Evolutionary conservation across 768 basidiomycete genomes (phyloP).

Genomic region (Peribolospora kevripleyi): DNA sequence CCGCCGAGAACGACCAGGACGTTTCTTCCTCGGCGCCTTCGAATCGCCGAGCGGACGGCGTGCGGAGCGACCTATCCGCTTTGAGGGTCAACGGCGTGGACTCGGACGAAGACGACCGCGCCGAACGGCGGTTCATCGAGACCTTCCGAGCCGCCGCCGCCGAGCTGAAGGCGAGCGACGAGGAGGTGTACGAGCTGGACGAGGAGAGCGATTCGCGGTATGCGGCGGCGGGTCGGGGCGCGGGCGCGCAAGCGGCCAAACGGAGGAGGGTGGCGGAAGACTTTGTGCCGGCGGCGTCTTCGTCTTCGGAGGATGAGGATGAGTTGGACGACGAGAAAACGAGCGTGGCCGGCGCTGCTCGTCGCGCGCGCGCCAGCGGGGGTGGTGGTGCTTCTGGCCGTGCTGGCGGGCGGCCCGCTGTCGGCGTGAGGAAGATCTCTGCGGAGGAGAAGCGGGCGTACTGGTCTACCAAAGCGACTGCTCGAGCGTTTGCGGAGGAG

Average conservation of each 20-base stretch:
- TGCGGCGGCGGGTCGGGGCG: conserved; percentile 1
- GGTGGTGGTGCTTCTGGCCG: no score
- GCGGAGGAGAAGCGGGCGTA: no score
- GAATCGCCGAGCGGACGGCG: no score
- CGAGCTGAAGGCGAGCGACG: background rate
- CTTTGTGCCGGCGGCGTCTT: background rate
- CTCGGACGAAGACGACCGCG: background rate
- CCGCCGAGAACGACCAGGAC: background rate
- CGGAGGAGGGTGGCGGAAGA: background rate
- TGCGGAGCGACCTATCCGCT: no score
- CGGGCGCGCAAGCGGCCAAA: background rate
- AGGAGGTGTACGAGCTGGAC: background rate
- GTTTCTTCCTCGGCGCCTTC: background rate
- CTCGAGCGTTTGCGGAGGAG: no score
- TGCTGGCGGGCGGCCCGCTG: no score
- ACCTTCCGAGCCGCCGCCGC: background rate
- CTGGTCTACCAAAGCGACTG: no score
- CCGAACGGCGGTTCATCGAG: conserved; percentile 1
- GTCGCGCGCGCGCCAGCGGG: no score
- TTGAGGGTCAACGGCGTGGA: no score
- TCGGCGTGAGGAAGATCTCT: no score
- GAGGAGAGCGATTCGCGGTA: conserved; percentile 9
- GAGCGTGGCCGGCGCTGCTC: background rate
- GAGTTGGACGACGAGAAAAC: background rate
- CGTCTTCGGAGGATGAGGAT: background rate